Evolutionary conservation across 306 rosid genomes (phyloP).

Genomic region (Citrullus mucosospermus): DNA sequence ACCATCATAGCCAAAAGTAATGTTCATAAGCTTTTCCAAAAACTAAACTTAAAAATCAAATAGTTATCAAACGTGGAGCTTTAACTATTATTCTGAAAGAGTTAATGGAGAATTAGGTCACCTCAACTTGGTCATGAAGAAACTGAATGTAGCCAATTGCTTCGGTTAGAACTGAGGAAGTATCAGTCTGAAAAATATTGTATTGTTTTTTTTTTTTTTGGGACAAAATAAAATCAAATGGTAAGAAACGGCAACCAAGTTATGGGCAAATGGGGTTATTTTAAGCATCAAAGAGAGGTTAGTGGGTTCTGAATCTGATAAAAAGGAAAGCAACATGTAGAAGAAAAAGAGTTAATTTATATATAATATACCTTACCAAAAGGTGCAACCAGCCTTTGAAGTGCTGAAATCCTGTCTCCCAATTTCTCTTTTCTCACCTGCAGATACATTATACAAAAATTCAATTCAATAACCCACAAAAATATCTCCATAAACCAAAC

Average conservation of each 20-base stretch:
- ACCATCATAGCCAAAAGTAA: too few species aligned
- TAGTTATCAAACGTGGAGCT: too few species aligned
- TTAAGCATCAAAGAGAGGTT: neutral
- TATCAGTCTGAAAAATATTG: conserved; percentile 35
- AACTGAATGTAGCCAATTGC: conserved; percentile 59
- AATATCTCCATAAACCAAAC: neutral
- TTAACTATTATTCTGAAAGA: too few species aligned
- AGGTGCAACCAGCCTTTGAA: conserved; percentile 61
- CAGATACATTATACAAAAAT: neutral
- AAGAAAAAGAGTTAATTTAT: neutral
- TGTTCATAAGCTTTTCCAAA: too few species aligned
- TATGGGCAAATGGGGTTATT: conserved; percentile 11
- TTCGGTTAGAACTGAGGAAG: conserved; percentile 49
- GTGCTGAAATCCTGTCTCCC: conserved; percentile 53
- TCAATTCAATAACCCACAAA: neutral
- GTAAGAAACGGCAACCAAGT: neutral
- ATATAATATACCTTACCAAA: conserved; percentile 48
- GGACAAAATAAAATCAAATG: neutral
- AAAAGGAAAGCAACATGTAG: neutral
- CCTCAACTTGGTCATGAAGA: conserved; percentile 59
- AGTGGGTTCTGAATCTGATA: conserved; percentile 23
- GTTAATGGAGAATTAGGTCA: neutral
- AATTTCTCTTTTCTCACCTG: conserved; percentile 53
- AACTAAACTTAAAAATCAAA: too few species aligned
- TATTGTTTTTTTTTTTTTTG: neutral